Conservation (phyloP, 176 grass and related monocot genomes). For the Oryza punctata region DNA sequence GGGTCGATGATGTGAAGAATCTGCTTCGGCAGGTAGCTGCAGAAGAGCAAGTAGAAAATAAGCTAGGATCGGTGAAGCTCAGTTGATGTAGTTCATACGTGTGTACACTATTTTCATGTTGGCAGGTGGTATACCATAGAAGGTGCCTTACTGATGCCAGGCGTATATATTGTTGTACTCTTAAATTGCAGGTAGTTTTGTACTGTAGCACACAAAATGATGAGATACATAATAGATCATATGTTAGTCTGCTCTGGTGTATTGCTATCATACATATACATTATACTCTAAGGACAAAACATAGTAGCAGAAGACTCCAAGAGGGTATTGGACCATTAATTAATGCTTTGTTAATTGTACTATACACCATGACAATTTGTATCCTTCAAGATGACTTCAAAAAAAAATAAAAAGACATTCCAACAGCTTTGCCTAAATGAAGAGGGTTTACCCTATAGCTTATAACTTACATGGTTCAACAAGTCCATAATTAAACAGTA, state of each 20-base stretch:
- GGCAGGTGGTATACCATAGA: slow-evolving; percentile 14
- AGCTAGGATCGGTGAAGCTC: slow-evolving; percentile 51
- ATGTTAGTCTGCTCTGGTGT: slow-evolving; percentile 23
- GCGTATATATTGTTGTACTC: slow-evolving; percentile 18
- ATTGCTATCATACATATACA: neutral
- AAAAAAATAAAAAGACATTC: neutral
- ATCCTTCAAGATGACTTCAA: neutral
- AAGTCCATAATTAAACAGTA: neutral
- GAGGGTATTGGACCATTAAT: too few species aligned
- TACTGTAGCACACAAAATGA: slow-evolving; percentile 30
- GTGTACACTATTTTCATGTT: slow-evolving; percentile 1
- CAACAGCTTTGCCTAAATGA: neutral
- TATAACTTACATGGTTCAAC: neutral
- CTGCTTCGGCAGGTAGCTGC: slow-evolving; percentile 67
- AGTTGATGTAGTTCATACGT: slow-evolving; percentile 27
- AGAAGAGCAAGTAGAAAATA: slow-evolving; percentile 45
- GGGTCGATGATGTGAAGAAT: slow-evolving; percentile 89
- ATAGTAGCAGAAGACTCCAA: too few species aligned
- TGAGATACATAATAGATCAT: slow-evolving; percentile 4
- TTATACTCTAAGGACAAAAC: too few species aligned
- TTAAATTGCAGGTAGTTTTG: slow-evolving; percentile 13
- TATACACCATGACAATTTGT: slow-evolving; percentile 36
- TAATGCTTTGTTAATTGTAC: neutral
- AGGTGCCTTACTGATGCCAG: slow-evolving; percentile 15
- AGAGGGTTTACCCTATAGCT: neutral